A percentile compares a stretch with the other conserved stretches of the same genome.
Conservation (phyloP, 1,284 basidiomycete species). For the Austroboletus novae-zelandiae region DNA sequence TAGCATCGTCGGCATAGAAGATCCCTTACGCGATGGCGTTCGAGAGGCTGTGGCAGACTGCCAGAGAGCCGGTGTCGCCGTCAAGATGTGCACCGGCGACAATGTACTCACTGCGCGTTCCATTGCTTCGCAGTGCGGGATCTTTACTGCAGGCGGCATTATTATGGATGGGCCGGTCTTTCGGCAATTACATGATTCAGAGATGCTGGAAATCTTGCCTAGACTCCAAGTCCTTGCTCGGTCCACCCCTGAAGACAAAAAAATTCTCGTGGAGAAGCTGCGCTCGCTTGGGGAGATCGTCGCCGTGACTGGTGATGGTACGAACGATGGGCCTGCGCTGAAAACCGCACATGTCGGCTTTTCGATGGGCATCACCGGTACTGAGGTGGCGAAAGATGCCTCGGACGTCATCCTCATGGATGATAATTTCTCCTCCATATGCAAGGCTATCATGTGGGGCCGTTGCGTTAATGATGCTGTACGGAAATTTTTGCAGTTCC, state of each 20-base stretch:
- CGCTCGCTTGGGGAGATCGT: slow-evolving; percentile 91
- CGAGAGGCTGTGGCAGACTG: slow-evolving; percentile 86
- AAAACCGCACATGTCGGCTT: slow-evolving; percentile 95
- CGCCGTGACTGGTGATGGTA: slow-evolving; percentile 97
- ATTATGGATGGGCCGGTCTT: slow-evolving; percentile 95
- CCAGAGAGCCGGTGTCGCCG: slow-evolving; percentile 84
- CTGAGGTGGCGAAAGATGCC: slow-evolving; percentile 98
- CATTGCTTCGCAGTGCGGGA: slow-evolving; percentile 94
- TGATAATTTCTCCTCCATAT: slow-evolving; percentile 96
- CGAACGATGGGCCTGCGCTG: slow-evolving; percentile 96
- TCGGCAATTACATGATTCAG: slow-evolving; percentile 52
- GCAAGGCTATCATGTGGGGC: slow-evolving; percentile 98
- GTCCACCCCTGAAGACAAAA: slow-evolving; percentile 98
- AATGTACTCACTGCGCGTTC: slow-evolving; percentile 93
- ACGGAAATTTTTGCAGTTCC: slow-evolving; percentile 98
- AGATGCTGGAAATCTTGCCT: slow-evolving; percentile 65
- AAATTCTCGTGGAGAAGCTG: slow-evolving; percentile 86
- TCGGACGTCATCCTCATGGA: slow-evolving; percentile 99
- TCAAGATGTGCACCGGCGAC: slow-evolving; percentile 99
- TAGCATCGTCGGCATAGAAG: slow-evolving; percentile 91
- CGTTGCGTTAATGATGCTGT: slow-evolving; percentile 98
- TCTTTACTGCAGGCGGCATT: slow-evolving; percentile 88
- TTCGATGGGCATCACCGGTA: slow-evolving; percentile 98
- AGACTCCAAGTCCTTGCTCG: slow-evolving; percentile 83
- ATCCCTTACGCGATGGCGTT: slow-evolving; percentile 91